Percentiles rank a stretch among this genome's conserved stretches.
These are phyloP conservation scores for Geosmithia flava DNA, from an alignment of 2,329 filamentous ascomycete species.

Conservation along the genomic window DNA sequence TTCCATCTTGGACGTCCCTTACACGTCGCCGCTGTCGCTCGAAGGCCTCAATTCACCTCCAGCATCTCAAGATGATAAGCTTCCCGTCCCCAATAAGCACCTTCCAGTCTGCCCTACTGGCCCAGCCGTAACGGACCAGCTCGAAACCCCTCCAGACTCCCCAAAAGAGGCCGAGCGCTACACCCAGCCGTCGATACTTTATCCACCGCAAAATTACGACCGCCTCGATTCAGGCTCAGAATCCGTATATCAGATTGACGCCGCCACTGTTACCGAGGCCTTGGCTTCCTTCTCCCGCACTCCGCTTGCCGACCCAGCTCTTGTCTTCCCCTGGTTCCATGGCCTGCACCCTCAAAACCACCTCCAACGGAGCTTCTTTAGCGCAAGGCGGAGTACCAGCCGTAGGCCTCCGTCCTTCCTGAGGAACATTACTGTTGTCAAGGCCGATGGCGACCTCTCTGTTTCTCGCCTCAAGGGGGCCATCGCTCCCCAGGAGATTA, in stretches of 20 bases:
- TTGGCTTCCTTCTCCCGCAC: constrained; percentile 67
- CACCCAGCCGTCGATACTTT: constrained; percentile 56
- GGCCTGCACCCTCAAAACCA: constrained; percentile 82
- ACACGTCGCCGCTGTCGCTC: constrained; percentile 28
- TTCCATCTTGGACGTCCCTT: constrained; percentile 22
- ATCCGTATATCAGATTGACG: constrained; percentile 61
- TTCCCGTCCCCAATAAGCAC: constrained; percentile 73
- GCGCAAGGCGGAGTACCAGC: constrained; percentile 58
- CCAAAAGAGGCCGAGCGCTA: constrained; percentile 42
- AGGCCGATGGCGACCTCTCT: constrained; percentile 70
- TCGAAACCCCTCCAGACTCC: constrained; percentile 53
- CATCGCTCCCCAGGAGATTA: constrained; percentile 67
- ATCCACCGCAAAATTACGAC: constrained; percentile 56
- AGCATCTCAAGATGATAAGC: constrained; percentile 12
- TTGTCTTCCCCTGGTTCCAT: constrained; percentile 93
- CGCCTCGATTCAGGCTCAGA: constrained; percentile 37
- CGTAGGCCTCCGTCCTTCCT: constrained; percentile 61
- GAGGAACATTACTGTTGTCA: constrained; percentile 74
- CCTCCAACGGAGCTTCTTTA: constrained; percentile 83
- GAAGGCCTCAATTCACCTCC: constrained; percentile 12
- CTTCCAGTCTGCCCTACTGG: constrained; percentile 82
- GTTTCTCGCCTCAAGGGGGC: constrained; percentile 75
- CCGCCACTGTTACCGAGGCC: constrained; percentile 55
- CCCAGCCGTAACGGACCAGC: constrained; percentile 40
- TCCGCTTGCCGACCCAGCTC: constrained; percentile 70